phyloP scores from a whole-genome alignment of 2,329 filamentous ascomycete species.

The Hypoxylon sp. region DNA sequence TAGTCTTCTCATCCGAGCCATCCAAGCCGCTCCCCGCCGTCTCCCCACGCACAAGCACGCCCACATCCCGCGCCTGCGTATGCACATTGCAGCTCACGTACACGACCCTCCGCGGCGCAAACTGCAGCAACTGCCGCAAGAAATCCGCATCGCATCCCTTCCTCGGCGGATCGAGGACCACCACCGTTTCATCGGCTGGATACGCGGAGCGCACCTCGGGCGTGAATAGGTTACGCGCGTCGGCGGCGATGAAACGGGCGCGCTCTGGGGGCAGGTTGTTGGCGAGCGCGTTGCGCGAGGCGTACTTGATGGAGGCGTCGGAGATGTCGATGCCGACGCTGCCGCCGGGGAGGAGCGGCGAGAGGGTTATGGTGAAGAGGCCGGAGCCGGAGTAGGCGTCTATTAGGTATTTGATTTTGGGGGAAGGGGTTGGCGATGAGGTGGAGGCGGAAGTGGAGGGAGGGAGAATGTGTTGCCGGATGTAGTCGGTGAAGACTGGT shows the following conservation, averaged over 20 bases:
- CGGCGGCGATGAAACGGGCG: slow-evolving; percentile 89
- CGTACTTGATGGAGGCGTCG: slow-evolving; percentile 81
- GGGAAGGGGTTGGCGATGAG: slow-evolving; percentile 33
- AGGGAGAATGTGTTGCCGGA: slow-evolving; percentile 82
- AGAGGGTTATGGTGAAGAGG: slow-evolving; percentile 95
- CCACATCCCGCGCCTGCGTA: slow-evolving; percentile 94
- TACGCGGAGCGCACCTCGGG: slow-evolving; percentile 73
- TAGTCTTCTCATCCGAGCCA: slow-evolving; percentile 54
- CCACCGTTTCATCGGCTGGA: slow-evolving; percentile 84
- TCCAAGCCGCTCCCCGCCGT: slow-evolving; percentile 56
- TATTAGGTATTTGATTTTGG: slow-evolving; percentile 84
- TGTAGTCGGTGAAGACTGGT: slow-evolving; percentile 85
- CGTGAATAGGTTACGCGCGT: slow-evolving; percentile 84
- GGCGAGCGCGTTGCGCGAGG: slow-evolving; percentile 80
- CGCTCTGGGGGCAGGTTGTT: slow-evolving; percentile 79
- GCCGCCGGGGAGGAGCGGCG: slow-evolving; percentile 84
- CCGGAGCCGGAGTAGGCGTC: slow-evolving; percentile 98
- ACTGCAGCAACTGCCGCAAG: slow-evolving; percentile 82
- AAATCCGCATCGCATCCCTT: slow-evolving; percentile 95
- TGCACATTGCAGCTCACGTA: slow-evolving; percentile 99
- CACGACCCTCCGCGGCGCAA: slow-evolving; percentile 83
- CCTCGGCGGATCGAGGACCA: slow-evolving; percentile 96
- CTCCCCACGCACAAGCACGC: slow-evolving; percentile 83
- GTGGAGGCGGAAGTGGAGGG: slow-evolving; percentile 68
- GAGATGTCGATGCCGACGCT: slow-evolving; percentile 94